A percentile compares a stretch with the other conserved stretches of the same genome.
Evolutionary conservation across 2,329 filamentous ascomycete species (phyloP).

Genomic region (Onygenales sp.): DNA sequence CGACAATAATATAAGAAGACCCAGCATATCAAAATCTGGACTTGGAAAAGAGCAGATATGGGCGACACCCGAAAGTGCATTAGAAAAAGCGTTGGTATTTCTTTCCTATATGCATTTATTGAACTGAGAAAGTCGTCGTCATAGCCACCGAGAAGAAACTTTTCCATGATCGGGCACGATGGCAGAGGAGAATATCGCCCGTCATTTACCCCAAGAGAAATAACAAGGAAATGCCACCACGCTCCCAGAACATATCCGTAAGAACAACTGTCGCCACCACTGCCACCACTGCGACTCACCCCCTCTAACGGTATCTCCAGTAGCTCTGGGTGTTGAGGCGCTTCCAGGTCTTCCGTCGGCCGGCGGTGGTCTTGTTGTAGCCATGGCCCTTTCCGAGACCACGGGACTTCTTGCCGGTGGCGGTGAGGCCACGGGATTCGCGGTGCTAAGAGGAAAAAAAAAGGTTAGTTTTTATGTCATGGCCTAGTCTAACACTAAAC

Average conservation of each 20-base stretch:
- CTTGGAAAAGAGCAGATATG: no score
- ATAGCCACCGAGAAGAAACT: no score
- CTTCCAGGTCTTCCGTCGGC: constrained; percentile 99
- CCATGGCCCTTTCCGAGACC: constrained; percentile 98
- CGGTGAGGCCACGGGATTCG: constrained; percentile 91
- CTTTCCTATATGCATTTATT: no score
- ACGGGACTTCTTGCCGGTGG: constrained; percentile 98
- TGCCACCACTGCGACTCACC: neutral
- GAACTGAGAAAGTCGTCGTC: no score
- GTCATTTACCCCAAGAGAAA: neutral
- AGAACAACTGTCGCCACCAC: neutral
- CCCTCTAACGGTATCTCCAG: constrained; percentile 80
- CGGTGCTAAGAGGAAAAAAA: constrained; percentile 56
- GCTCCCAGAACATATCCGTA: neutral
- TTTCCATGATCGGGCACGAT: no score
- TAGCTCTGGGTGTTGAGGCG: constrained; percentile 98
- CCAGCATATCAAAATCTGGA: no score
- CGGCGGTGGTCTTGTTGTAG: constrained; percentile 97
- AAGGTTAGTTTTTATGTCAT: constrained; percentile 13
- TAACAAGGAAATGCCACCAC: neutral
- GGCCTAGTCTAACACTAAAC: no score
- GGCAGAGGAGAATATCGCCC: no score
- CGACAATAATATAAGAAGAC: no score
- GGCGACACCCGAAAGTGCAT: no score
- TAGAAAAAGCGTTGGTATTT: no score